A percentile compares a stretch with the other conserved stretches of the same genome.
Evolutionary conservation across 1,284 basidiomycete species (phyloP).

Genomic region (Afroboletus lepidellus): DNA sequence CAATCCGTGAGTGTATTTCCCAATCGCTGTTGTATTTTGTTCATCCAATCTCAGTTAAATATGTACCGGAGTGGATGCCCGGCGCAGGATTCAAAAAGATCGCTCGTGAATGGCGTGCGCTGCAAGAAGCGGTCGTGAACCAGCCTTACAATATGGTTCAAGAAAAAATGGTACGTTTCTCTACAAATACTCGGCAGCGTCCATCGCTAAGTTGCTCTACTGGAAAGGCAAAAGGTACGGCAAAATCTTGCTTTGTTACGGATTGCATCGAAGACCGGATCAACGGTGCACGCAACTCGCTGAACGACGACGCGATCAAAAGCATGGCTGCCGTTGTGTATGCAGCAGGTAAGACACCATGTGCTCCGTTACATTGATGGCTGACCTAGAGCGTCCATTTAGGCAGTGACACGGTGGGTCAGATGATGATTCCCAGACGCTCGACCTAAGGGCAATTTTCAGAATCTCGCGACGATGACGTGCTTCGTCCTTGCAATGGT

Average conservation of each 20-base stretch:
- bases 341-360: slow-evolving; percentile 1
- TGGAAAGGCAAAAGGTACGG: slow-evolving; percentile 1
- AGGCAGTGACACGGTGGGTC: slow-evolving; percentile 9
- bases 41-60: neutral
- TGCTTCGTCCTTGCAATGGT: slow-evolving; percentile 5
- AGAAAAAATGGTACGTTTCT: neutral
- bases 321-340: slow-evolving; percentile 9
- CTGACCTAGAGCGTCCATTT: neutral
- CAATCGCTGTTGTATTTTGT: neutral
- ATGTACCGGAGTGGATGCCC: slow-evolving; percentile 7
- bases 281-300: neutral
- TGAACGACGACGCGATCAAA: slow-evolving; percentile 2
- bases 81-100: slow-evolving; percentile 3
- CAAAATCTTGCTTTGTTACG: slow-evolving; percentile 4
- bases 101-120: slow-evolving; percentile 5
- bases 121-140: slow-evolving; percentile 6
- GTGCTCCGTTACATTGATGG: neutral
- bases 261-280: slow-evolving; percentile 8
- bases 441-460: neutral
- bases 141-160: slow-evolving; percentile 4
- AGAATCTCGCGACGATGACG: slow-evolving; percentile 7
- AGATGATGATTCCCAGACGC: neutral
- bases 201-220: neutral
- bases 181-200: no score
- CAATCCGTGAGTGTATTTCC: neutral